These are phyloP conservation scores for Candolleomyces efflorescens DNA, from an alignment of 768 basidiomycete genomes.

Conservation along the genomic window DNA sequence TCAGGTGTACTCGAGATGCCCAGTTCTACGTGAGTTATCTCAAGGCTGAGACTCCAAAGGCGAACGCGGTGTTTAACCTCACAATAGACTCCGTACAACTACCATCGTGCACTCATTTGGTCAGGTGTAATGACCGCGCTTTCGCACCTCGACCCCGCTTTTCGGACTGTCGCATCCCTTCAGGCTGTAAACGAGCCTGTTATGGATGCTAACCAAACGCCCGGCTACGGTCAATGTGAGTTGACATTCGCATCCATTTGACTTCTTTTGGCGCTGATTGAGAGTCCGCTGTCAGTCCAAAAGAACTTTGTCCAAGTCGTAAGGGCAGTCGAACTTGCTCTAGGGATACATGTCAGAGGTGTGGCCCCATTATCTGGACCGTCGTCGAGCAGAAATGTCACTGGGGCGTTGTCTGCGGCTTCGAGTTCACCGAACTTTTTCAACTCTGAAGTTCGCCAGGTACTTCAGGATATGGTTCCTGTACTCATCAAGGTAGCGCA, in stretches of 20 bases:
- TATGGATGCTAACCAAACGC: conserved; percentile 64
- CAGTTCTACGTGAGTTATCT: conserved; percentile 60
- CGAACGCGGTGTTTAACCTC: background rate
- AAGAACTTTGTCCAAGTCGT: conserved; percentile 64
- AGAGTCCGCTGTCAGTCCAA: conserved; percentile 43
- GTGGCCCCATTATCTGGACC: conserved; percentile 9
- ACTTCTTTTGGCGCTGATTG: background rate
- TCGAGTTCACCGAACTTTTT: conserved; percentile 15
- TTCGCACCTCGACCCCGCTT: conserved; percentile 64
- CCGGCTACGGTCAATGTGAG: conserved; percentile 67
- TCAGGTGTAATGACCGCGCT: conserved; percentile 74
- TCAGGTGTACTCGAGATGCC: conserved; percentile 61
- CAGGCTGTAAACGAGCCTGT: conserved; percentile 79
- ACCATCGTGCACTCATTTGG: conserved; percentile 77
- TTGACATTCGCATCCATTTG: background rate
- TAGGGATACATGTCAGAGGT: conserved; percentile 47
- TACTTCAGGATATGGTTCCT: conserved; percentile 31
- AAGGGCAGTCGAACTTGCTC: conserved; percentile 56
- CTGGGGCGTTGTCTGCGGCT: conserved; percentile 19
- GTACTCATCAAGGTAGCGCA: conserved; percentile 28
- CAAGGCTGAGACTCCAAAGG: too few relatives aligned
- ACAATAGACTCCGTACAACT: conserved; percentile 61
- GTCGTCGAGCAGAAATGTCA: conserved; percentile 17
- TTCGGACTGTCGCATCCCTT: conserved; percentile 61
- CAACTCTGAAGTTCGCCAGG: conserved; percentile 32